Base-by-base conservation (phyloP, 768 basidiomycete species). In the Leccinum variicolor region DNA sequence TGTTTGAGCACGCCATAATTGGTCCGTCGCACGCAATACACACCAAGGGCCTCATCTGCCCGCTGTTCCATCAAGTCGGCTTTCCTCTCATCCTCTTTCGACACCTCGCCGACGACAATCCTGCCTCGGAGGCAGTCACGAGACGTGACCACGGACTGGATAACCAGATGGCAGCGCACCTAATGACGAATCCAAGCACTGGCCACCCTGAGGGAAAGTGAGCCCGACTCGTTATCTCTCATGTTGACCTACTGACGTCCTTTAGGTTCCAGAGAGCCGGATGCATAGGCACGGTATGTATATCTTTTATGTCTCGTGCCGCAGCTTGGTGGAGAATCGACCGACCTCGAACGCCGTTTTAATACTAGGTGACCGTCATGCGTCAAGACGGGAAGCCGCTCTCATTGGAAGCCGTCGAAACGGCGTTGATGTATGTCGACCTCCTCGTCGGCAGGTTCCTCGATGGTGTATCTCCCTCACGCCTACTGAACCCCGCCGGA, bases 391-490 rank as follows among this genome's bases (percentile, higher is more conserved):
- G 60, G 43, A 64, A 64, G 14, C 26, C 62, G 0, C 66, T 69
- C 21, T 66, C 69, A 23, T 61, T 62, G 2, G 68, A 69, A 49
- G 69, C 64, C 1, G 50, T 67, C 3, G 69, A 69, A 52, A 69
- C 68, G 2, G 62, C 57, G 34, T 66, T 73, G 64, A 72, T 73
- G 69, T 75, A 69, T 28, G 66, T 71, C 31, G 73, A 76, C 60
- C 58, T 66, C 51, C 50, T 74, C 6, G 64, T 74, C 29, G 62
- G 62, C 56, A 56, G 70, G 33, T 73, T 72, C 48, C 69, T 57
- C 28, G 66, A 67, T 8, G 63, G 62, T 19, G 61, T 54, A 4
- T 53, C 58, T 10, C 61, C 68, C 1, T 56, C 61, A 7, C 29
- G 48, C 6, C 41, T 58, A 4, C 50, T 67, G 53, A 64, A 62